phyloP scores from a whole-genome alignment of 345 rosid species.

The Citrus hindsii region DNA sequence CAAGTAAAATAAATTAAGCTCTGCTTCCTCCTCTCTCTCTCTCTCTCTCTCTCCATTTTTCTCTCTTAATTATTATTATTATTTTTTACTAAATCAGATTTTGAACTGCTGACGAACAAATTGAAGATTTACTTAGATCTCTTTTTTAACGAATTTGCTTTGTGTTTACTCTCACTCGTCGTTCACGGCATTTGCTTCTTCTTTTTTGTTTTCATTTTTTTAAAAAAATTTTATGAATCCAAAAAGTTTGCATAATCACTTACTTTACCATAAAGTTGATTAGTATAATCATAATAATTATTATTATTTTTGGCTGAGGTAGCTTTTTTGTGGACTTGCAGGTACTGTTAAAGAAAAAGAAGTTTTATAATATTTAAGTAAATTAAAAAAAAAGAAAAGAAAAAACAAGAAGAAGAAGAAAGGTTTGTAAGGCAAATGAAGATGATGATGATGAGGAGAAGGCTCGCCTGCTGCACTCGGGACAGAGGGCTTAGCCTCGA shows the following conservation, averaged over 20 bases:
- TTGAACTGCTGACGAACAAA: not conserved
- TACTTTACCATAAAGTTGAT: not conserved
- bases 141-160: not conserved
- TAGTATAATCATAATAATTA: no score
- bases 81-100: no score
- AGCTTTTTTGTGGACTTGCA: not conserved
- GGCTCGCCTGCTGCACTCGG: slow-evolving; percentile 70
- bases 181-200: not conserved
- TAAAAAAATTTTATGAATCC: not conserved
- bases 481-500: slow-evolving; percentile 77
- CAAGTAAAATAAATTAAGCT: not conserved
- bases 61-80: no score
- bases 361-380: not conserved
- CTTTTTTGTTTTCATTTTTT: no score
- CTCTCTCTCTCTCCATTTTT: no score
- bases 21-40: not conserved
- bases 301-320: not conserved
- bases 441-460: slow-evolving; percentile 67
- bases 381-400: no score
- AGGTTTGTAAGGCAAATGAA: not conserved
- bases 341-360: not conserved
- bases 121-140: not conserved
- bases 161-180: not conserved
- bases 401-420: not conserved
- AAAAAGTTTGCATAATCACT: slow-evolving; percentile 10